Conservation (phyloP, 2,329 filamentous ascomycete genomes). For the Paecilomyces formosus region DNA sequence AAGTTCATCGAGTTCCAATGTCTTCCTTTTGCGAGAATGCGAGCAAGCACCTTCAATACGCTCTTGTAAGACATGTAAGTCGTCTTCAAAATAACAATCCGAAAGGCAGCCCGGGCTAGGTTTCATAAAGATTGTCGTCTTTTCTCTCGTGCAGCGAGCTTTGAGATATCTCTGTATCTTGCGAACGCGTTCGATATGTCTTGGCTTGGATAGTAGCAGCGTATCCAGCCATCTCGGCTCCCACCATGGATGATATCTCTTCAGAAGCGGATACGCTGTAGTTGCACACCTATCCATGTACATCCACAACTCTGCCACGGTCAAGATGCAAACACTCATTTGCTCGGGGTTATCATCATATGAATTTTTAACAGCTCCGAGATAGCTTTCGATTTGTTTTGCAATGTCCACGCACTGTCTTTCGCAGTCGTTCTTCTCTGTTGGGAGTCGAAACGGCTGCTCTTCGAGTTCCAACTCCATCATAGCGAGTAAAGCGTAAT, state of each 20-base stretch:
- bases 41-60: conserved; percentile 28
- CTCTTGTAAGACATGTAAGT: conserved; percentile 22
- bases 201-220: conserved; percentile 42
- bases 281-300: conserved; percentile 46
- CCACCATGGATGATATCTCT: conserved; percentile 47
- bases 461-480: neutral
- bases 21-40: conserved; percentile 23
- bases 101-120: conserved; percentile 40
- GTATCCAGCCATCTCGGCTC: conserved; percentile 44
- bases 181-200: conserved; percentile 46
- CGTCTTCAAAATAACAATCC: conserved; percentile 36
- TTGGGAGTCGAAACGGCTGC: neutral
- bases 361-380: conserved; percentile 21
- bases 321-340: conserved; percentile 47
- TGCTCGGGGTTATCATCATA: conserved; percentile 43
- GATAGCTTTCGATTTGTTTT: conserved; percentile 27
- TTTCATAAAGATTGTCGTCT: conserved; percentile 43
- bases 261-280: conserved; percentile 40
- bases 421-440: neutral
- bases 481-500: neutral
- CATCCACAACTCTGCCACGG: conserved; percentile 52
- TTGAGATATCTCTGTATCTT: conserved; percentile 45
- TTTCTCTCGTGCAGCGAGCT: conserved; percentile 21
- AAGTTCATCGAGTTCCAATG: conserved; percentile 29
- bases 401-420: conserved; percentile 24